Evolutionary conservation across 352 stramenopile genomes (phyloP).

Genomic region (Globisporangium paddicum): DNA sequence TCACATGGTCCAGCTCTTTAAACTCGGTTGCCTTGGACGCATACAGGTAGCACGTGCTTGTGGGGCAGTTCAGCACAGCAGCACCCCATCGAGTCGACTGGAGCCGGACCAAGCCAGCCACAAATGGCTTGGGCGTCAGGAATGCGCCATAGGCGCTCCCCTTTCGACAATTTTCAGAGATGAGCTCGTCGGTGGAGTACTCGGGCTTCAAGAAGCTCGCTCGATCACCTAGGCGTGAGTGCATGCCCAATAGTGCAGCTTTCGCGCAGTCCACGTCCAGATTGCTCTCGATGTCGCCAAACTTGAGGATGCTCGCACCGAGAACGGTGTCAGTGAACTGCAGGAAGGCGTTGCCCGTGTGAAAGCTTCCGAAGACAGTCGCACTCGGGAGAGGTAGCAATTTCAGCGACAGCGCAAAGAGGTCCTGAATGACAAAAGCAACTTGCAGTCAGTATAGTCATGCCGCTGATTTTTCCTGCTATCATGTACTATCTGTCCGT

Average conservation of each 20-base stretch:
- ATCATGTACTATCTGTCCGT: not conserved
- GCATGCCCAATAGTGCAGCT: constrained; percentile 2
- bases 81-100: constrained; percentile 3
- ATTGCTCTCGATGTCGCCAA: not conserved
- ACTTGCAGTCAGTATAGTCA: not conserved
- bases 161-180: not conserved
- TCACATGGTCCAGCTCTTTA: not conserved
- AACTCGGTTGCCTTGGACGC: not conserved
- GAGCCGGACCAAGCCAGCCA: constrained; percentile 3
- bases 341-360: not conserved
- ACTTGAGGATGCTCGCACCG: not conserved
- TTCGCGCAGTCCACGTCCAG: constrained; percentile 10
- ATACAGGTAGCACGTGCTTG: constrained; percentile 3
- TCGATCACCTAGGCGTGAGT: not conserved
- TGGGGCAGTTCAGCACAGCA: not conserved
- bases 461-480: too few relatives aligned
- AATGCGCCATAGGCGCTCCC: constrained; percentile 8
- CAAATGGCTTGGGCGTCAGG: not conserved
- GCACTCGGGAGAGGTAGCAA: not conserved
- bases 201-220: constrained; percentile 6
- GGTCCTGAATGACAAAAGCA: not conserved
- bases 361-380: not conserved
- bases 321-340: constrained; percentile 9
- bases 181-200: not conserved
- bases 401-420: not conserved